Base-by-base conservation (phyloP, 1,284 basidiomycete genomes). In the Sanghuangporus sanghuang region DNA sequence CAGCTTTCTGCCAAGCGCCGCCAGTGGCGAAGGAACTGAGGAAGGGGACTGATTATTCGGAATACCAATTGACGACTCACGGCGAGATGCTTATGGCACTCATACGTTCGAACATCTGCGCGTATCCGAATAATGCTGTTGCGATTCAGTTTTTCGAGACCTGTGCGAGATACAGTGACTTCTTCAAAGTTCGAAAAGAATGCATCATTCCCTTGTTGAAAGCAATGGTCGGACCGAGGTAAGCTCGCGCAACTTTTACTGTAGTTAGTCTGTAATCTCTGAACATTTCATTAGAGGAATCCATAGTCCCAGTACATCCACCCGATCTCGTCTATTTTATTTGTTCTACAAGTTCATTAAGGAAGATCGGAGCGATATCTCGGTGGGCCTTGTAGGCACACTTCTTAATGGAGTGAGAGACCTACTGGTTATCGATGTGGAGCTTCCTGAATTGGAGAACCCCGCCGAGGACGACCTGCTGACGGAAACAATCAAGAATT, bases 111-210 rank as follows among this genome's bases (percentile, higher is more conserved):
- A 87, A 89, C 21, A 87, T 99, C 54, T 88, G 90, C 2, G 80
- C 82, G 0, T 96, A 91, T 77, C 93, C 93, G 1, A 90, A 98
- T 75, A 88, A 90, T 32, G 84, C 89, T 8, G 96, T 98, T n/a
- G 82, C 87, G 12, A 82, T 98, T 74, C 94, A 96, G 72, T 97
- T 92, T 77, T 98, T 98, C 69, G 97, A 99, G 77, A 93, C 93
- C 23, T 84, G 87, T 8, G 87, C 94, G 14, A 86, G 98, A 62
- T 99, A 99, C 74, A 85, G 89, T 46, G 95, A 98, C 72, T 98
- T 98, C 75, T 99, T 98, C 85, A 95, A 93, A 75, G 86, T 95
- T 40, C 88, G 93, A 67, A 89, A 90, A 72, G 87, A 94, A 67
- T 91, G 89, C 69, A 90, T 98, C 67, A 80, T 92, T 71, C 90